A percentile compares a stretch with the other conserved stretches of the same genome.
Conservation (phyloP, 352 stramenopile species). For the Phytophthora cajani region DNA sequence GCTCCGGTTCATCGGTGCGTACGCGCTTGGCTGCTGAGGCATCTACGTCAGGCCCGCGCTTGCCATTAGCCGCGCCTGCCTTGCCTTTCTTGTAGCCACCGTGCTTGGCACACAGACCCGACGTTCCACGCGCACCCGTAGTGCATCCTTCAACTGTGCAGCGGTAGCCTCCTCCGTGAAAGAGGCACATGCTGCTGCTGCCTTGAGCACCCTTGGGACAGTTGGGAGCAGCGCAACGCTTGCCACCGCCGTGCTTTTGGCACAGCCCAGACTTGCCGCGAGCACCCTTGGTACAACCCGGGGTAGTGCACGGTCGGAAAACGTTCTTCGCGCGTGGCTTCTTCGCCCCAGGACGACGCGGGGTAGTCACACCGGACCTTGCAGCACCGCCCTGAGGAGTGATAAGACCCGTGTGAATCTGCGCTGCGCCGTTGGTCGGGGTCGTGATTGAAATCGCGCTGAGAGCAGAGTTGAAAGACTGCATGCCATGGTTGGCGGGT, state of each 20-base stretch:
- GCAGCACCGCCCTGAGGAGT: conserved; percentile 24
- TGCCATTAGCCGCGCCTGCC: conserved; percentile 8
- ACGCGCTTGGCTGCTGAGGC: conserved; percentile 22
- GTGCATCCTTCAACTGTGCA: conserved; percentile 77
- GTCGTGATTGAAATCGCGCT: conserved; percentile 37
- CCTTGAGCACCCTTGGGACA: conserved; percentile 87
- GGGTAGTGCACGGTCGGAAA: conserved; percentile 64
- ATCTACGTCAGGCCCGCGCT: conserved; percentile 21
- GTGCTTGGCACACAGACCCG: conserved; percentile 80
- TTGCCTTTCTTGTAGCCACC: conserved; percentile 79
- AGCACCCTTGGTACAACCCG: conserved; percentile 78
- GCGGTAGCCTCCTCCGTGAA: conserved; percentile 86
- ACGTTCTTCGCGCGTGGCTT: conserved; percentile 78
- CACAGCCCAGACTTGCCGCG: conserved; percentile 85
- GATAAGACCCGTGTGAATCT: conserved; percentile 29
- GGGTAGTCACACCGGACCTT: conserved; percentile 7
- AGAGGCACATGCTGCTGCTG: conserved; percentile 76
- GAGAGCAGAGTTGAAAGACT: conserved; percentile 34
- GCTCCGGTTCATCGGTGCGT: conserved; percentile 21
- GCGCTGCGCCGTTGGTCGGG: conserved; percentile 18
- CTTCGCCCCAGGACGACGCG: conserved; percentile 49
- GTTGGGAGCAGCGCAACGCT: conserved; percentile 62
- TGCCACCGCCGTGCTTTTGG: conserved; percentile 87
- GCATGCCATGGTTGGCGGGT: conserved; percentile 18
- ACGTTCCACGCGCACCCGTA: conserved; percentile 79